A percentile compares a stretch with the other conserved stretches of the same genome.
These are phyloP conservation scores for Jasminum sambac DNA, from an alignment of 257 asterid species.

Conservation along the genomic window DNA sequence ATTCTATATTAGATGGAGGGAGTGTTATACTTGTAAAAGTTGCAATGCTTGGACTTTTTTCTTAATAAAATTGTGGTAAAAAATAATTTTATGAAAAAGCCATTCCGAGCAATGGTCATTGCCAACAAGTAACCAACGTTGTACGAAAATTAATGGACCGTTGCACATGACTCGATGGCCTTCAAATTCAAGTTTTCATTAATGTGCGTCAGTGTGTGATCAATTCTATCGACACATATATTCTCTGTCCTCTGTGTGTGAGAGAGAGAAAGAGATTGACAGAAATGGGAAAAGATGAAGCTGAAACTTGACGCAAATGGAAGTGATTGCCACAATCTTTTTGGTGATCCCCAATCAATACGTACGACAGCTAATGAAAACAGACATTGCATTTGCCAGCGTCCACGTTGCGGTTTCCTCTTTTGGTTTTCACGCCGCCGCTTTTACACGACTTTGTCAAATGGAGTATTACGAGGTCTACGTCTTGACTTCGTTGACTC, in stretches of 20 bases:
- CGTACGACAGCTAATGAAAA: not conserved
- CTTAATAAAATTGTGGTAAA: too few species aligned
- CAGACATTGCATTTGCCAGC: not conserved
- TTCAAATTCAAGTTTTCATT: too few species aligned
- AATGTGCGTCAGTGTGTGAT: not conserved
- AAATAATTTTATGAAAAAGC: too few species aligned
- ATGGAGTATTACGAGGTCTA: too few species aligned
- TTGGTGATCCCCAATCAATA: not conserved
- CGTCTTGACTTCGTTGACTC: too few species aligned
- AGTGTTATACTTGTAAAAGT: too few species aligned
- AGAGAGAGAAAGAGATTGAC: not conserved
- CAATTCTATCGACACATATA: not conserved
- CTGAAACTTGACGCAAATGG: constrained; percentile 15
- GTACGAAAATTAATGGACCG: too few species aligned
- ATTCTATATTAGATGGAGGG: too few species aligned
- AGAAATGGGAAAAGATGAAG: not conserved
- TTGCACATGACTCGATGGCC: too few species aligned
- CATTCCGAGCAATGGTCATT: too few species aligned
- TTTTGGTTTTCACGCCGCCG: constrained; percentile 28
- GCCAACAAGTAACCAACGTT: too few species aligned
- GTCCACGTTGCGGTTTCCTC: not conserved
- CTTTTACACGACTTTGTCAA: constrained; percentile 1
- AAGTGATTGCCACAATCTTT: constrained; percentile 9
- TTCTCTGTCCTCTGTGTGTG: not conserved
- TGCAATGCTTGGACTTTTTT: too few species aligned